Base-by-base conservation (phyloP, 352 stramenopile genomes). In the Pythium rishiriense region DNA sequence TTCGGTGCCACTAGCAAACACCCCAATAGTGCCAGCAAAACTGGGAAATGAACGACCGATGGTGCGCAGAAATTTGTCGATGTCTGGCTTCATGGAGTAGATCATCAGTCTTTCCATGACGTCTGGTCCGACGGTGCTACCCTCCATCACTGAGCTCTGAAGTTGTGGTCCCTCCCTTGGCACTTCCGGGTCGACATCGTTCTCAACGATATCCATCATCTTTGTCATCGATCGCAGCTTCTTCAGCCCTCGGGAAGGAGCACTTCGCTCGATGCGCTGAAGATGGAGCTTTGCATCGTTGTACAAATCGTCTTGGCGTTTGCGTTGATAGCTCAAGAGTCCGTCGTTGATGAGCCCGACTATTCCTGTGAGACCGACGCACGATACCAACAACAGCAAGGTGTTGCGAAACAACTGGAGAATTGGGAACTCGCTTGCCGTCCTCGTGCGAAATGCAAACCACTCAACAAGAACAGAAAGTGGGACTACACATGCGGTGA, bases 41-140 rank as follows among this genome's bases (percentile, higher is more conserved):
- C 48, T 46, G 25, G 50, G 64, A 47, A 62, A 76, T 9, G 55
- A 54, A 5, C 56, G 53, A 0, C 50, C 61, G 1, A 74, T 50
- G 0, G 39, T 54, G 17, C 26, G 28, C 56, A 76, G 48, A 43
- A 76, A 69, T 25, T 67, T 72, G 39, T 73, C 59, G 24, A 76
- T 28, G 41, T 76, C 60, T 1, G 69, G 65, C 1, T 41, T 33
- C 15, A 73, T 48, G 6, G 66, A 70, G 43, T 64, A 61, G 43
- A 76, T 68, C n/a, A 41, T 43, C 12, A 76, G 65, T n/a, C 59
- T 48, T 33, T 73, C 69, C 3, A 73, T 53, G n/a, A 76, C 60
- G 28, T 75, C 64, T 1, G 62, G 47, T 22, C 48, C 49, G 21
- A 65, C 42, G 33, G 35, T 26, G 1, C 8, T 39, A 5, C 25